Evolutionary conservation across 352 stramenopile species (phyloP), one percentile per base, ranked within the genome.

Genomic region (Pythium phragmitis): DNA sequence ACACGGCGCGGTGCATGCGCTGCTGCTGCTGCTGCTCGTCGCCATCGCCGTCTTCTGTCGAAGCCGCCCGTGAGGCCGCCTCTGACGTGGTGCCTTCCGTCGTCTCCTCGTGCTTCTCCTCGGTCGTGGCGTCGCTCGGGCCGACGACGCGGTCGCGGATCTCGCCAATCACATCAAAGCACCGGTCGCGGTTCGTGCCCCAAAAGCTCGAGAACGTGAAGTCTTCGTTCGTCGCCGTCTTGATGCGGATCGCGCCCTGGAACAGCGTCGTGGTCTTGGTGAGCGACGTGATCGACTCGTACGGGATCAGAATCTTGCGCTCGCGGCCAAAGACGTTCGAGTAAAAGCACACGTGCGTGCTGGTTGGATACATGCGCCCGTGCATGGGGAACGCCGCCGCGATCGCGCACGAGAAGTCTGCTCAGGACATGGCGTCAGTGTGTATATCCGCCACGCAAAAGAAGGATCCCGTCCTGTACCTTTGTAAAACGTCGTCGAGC

Each of bases 121-220:
- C 46, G 8, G 59, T 45, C 21, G 45, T 42, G 3, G 63, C 45
- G 9, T 55, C 65, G 7, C 53, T 47, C 1, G 60, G 30, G 2
- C 59, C 68, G 2, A 91, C 48, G 39, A 88, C 75, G 28, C 74
- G 80, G 36, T 85, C 65, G 30, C 81, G 82, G n/a, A 85, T 89
- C 65, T 79, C 75, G 13, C 66, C 42, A 34, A 95, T 84, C n/a
- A 95, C 63, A 8, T 92, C 80, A 51, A 81, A 92, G 70, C 85
- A 95, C 45, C 56, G 73, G 71, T 95, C 87, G 45, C 84, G 80
- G 59, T 94, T 91, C 53, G 74, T 86, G 28, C 87, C 84, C 86
- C 86, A 95, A 49, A 95, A 95, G 57, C 82, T 89, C 58, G 82
- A 89, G 70, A 95, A 92, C 60, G 87, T 92, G 65, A 87, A 95